phyloP scores from a whole-genome alignment of 2,329 filamentous ascomycete species.

The Hypoxylon rubiginosum region DNA sequence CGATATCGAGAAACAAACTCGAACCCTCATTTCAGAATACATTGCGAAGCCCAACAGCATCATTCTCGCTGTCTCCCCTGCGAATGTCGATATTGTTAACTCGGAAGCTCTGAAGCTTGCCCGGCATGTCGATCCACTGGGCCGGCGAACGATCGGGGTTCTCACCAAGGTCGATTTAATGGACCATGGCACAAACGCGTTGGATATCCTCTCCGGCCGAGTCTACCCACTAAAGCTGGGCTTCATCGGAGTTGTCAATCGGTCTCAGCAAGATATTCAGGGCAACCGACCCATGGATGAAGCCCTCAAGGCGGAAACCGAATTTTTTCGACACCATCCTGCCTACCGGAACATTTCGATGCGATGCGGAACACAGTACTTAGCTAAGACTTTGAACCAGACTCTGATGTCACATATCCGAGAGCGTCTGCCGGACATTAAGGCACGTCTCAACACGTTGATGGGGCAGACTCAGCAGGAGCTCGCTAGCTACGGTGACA shows the following conservation, averaged over 20 bases:
- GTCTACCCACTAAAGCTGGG: conserved; percentile 97
- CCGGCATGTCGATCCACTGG: conserved; percentile 94
- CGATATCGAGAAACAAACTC: conserved; percentile 98
- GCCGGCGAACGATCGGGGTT: conserved; percentile 94
- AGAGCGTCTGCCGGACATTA: conserved; percentile 96
- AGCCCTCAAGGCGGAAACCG: conserved; percentile 87
- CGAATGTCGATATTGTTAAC: conserved; percentile 98
- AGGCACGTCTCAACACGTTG: conserved; percentile 94
- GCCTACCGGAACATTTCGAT: conserved; percentile 97
- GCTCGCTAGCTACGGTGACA: conserved; percentile 96
- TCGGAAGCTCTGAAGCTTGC: conserved; percentile 97
- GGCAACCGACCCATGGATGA: conserved; percentile 95
- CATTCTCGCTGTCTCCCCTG: conserved; percentile 94
- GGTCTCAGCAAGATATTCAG: conserved; percentile 98
- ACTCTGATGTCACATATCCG: conserved; percentile 97
- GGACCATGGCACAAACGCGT: conserved; percentile 97
- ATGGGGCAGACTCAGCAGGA: conserved; percentile 99
- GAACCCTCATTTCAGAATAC: conserved; percentile 96
- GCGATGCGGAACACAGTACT: conserved; percentile 91
- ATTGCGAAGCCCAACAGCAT: conserved; percentile 99
- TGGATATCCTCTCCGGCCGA: conserved; percentile 96
- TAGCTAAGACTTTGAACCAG: conserved; percentile 94
- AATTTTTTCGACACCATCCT: conserved; percentile 97
- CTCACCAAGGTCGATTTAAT: conserved; percentile 97
- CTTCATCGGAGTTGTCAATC: conserved; percentile 97